A percentile compares a stretch with the other conserved stretches of the same genome.
These are phyloP conservation scores for Psophocarpus tetragonolobus DNA, from an alignment of 306 rosid species.

Conservation along the genomic window DNA sequence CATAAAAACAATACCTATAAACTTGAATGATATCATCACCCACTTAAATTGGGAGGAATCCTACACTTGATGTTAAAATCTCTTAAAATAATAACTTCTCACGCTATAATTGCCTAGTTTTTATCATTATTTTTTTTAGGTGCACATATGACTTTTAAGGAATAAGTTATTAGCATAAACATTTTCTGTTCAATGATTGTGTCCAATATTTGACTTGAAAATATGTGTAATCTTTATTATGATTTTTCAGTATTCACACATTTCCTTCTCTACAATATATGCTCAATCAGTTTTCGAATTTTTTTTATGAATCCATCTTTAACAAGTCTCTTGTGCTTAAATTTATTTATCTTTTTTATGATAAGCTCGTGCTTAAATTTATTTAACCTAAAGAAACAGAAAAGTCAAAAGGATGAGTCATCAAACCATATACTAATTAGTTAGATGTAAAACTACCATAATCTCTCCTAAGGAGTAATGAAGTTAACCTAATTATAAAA, in stretches of 20 bases:
- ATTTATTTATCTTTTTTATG: no score
- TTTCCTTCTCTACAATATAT: background rate
- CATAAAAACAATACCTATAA: background rate
- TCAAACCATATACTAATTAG: background rate
- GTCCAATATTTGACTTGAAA: background rate
- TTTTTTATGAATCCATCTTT: background rate
- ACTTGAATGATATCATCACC: background rate
- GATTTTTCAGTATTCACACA: background rate
- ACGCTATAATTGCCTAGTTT: background rate
- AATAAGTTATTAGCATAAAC: background rate
- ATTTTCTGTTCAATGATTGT: background rate
- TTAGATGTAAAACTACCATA: background rate
- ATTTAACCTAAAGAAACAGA: background rate
- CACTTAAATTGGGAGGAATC: background rate
- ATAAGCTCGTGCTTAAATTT: no score
- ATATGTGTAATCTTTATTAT: background rate
- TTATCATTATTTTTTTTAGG: background rate
- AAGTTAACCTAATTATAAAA: no score
- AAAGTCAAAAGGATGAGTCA: background rate
- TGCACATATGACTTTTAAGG: background rate
- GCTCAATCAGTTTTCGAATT: background rate
- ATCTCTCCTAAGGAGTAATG: no score
- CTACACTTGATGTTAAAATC: background rate
- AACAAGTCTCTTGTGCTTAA: background rate
- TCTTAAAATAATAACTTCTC: background rate